Conservation (phyloP, 352 stramenopile species). For the Phytopythium chamaehyphon region DNA sequence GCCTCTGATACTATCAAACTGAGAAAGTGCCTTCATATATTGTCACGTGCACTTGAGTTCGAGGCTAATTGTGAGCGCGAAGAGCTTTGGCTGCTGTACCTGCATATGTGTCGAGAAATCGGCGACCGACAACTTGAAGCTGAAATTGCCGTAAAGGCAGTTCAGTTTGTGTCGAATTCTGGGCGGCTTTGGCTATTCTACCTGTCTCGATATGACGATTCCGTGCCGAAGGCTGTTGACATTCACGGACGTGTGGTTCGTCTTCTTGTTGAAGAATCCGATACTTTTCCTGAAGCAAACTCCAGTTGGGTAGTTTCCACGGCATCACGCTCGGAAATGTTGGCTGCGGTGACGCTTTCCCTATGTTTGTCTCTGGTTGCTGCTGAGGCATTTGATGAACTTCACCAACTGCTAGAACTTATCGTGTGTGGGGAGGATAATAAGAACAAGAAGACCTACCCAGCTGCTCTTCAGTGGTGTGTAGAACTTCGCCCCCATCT, state of each 20-base stretch:
- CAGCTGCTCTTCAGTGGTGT: conserved; percentile 1
- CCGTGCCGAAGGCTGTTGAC: conserved; percentile 19
- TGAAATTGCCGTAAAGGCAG: conserved; percentile 31
- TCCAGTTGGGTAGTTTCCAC: not conserved
- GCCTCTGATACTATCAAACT: conserved; percentile 20
- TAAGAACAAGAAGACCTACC: no score
- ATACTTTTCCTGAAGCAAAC: conserved; percentile 10
- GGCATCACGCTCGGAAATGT: conserved; percentile 13
- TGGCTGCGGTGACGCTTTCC: conserved; percentile 28
- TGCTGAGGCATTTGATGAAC: no score
- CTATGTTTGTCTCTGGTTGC: conserved; percentile 30
- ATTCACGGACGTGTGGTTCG: conserved; percentile 31
- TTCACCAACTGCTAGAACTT: no score
- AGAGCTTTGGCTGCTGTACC: conserved; percentile 38
- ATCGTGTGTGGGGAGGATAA: not conserved
- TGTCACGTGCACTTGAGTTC: conserved; percentile 39
- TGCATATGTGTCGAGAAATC: conserved; percentile 26
- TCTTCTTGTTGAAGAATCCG: no score
- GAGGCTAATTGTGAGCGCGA: conserved; percentile 42
- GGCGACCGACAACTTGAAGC: conserved; percentile 24
- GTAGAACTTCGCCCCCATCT: not conserved
- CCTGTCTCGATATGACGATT: conserved; percentile 29
- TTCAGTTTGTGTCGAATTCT: conserved; percentile 37
- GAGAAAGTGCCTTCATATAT: conserved; percentile 24
- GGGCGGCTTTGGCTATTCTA: conserved; percentile 40